These are phyloP conservation scores for Viscum album DNA, from an alignment of 177 flowering plant genomes.

Conservation along the genomic window DNA sequence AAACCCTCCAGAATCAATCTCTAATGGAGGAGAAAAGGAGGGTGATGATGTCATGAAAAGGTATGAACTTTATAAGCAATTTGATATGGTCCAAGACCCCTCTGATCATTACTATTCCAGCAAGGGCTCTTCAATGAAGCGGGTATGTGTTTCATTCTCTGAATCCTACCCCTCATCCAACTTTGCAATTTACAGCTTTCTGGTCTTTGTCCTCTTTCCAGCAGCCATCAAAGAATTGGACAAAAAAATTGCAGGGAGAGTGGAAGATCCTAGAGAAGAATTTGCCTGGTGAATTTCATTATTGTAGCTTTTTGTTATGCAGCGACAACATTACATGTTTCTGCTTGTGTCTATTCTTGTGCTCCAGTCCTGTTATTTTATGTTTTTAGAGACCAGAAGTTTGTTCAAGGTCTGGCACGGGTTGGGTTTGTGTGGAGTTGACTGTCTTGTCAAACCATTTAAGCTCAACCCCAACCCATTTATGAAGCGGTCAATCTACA, in stretches of 20 bases:
- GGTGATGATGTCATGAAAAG: conserved; percentile 30
- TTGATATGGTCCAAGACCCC: conserved; percentile 55
- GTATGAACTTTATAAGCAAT: conserved; percentile 35
- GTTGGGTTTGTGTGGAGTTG: not conserved
- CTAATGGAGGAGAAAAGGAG: conserved; percentile 8
- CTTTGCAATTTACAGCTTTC: not conserved
- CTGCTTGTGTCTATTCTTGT: not conserved
- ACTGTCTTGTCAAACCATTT: too few relatives aligned
- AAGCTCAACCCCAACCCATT: too few relatives aligned
- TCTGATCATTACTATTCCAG: conserved; percentile 56
- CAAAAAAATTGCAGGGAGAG: conserved; percentile 69
- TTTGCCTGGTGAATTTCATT: conserved; percentile 49
- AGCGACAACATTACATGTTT: not conserved
- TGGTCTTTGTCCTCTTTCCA: conserved; percentile 5
- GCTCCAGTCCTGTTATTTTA: not conserved
- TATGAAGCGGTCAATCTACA: too few relatives aligned
- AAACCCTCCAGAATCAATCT: conserved; percentile 6
- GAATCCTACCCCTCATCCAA: not conserved
- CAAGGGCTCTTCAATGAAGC: conserved; percentile 22
- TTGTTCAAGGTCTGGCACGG: not conserved
- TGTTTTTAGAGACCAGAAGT: not conserved
- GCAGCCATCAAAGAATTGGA: conserved; percentile 49
- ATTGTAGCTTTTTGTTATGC: not conserved
- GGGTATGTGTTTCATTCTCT: conserved; percentile 23
- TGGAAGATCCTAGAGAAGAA: conserved; percentile 78